phyloP scores from a whole-genome alignment of 306 rosid species.

The Prunus fruticosa region DNA sequence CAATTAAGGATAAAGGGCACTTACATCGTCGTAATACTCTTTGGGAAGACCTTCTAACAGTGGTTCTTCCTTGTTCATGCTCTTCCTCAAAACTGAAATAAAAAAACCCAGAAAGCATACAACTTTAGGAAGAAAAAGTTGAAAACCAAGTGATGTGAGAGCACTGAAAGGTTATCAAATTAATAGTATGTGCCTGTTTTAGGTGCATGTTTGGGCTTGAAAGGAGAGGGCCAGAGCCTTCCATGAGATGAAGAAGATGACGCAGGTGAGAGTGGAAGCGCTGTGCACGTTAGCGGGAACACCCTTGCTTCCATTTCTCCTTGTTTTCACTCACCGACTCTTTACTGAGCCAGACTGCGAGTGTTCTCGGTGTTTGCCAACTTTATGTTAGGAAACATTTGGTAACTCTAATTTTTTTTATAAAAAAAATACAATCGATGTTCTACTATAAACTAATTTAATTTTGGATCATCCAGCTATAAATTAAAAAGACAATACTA shows the following conservation, averaged over 20 bases:
- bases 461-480: no score
- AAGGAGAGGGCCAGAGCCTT: constrained; percentile 17
- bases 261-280: constrained; percentile 19
- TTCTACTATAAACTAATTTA: no score
- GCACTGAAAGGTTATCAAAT: not conserved
- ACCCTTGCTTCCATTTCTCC: constrained; percentile 28
- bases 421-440: no score
- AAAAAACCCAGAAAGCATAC: constrained; percentile 7
- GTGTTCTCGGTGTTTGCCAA: not conserved
- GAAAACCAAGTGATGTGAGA: constrained; percentile 15
- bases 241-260: constrained; percentile 12
- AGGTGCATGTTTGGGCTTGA: constrained; percentile 28
- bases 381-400: not conserved
- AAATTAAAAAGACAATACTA: no score
- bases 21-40: constrained; percentile 92
- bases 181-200: constrained; percentile 38
- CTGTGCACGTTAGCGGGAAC: constrained; percentile 27
- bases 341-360: no score
- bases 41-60: constrained; percentile 80
- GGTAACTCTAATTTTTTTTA: no score
- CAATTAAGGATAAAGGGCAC: constrained; percentile 8
- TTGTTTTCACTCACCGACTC: not conserved
- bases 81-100: constrained; percentile 51
- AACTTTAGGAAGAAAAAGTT: not conserved
- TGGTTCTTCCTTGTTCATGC: constrained; percentile 49